Base-by-base conservation (phyloP, 306 rosid species). In the Neltuma alba region DNA sequence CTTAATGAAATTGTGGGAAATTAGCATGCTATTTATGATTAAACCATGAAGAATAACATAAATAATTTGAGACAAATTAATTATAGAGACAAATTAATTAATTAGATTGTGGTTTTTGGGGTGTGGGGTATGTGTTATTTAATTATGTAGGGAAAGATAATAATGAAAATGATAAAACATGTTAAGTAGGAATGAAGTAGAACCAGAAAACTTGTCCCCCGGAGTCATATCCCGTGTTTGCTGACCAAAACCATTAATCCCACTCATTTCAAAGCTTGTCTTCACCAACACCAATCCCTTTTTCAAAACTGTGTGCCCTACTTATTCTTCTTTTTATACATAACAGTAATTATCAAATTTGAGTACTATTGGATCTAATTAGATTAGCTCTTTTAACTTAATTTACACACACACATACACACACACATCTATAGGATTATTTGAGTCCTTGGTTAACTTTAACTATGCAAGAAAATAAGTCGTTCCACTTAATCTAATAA, bases 191-290 rank as follows among this genome's bases (percentile, higher is more conserved):
- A 50, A 7, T 20, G 58, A 50, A 61, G 64, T 21, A 76, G 6
- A 72, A 62, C 75, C 48, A 61, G 20, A 52, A 71, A 71, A 21
- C 78, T 63, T 64, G 73, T 54, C 41, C 28, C 74, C 64, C 74
- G 66, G 36, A 64, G 75, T 63, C 79, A 82, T 14, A 52, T 82
- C 58, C 33, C 40, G 37, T 27, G 62, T 68, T 36, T 25, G 64
- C 70, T 45, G 69, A 63, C 58, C 42, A 75, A 81, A 72, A 36
- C n/a, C 66, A 68, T 33, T 33, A 72, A n/a, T 2, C 28, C 74
- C 74, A 63, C 21, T 30, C 15, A 11, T 58, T 58, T 1, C 33
- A 12, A 25, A 27, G 36, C 65, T 60, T 12, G 15, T 31, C 44
- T 8, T 36, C 10, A 65, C 75, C 38, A 18, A 42, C 11, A 54